phyloP scores from a whole-genome alignment of 2,329 filamentous ascomycete species.

The Sarocladium kiliense region DNA sequence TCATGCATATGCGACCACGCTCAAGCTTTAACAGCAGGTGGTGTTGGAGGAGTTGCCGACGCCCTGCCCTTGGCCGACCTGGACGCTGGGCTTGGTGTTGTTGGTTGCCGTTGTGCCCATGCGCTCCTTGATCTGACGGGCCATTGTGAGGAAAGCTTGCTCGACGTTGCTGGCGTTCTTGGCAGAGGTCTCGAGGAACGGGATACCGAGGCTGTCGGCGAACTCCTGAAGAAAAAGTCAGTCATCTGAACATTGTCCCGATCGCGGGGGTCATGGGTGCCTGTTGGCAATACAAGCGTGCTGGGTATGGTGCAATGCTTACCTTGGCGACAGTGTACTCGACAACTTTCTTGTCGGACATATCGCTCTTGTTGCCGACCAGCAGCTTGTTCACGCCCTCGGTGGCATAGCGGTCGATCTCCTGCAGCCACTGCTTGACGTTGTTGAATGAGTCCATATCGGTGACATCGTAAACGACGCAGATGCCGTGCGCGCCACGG shows the following conservation, averaged over 20 bases:
- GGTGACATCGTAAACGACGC: constrained; percentile 99
- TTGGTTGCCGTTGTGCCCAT: constrained; percentile 94
- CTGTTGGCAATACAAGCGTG: background rate
- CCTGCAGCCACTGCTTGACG: constrained; percentile 99
- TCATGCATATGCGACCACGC: background rate
- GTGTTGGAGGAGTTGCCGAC: constrained; percentile 82
- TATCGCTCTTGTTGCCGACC: constrained; percentile 99
- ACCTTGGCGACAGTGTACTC: constrained; percentile 99
- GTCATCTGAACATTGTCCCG: constrained; percentile 6
- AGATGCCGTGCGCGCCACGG: constrained; percentile 97
- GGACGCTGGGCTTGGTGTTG: constrained; percentile 98
- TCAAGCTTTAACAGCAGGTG: constrained; percentile 76
- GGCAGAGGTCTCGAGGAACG: constrained; percentile 98
- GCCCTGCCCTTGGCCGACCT: constrained; percentile 90
- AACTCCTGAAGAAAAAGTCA: constrained; percentile 66
- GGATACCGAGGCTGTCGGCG: constrained; percentile 95
- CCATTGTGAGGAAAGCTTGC: constrained; percentile 99
- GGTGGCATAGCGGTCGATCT: constrained; percentile 98
- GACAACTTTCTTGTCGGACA: constrained; percentile 99
- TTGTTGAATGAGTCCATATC: constrained; percentile 99
- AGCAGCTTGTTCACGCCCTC: constrained; percentile 99
- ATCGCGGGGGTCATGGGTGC: constrained; percentile 12
- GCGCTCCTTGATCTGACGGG: constrained; percentile 98
- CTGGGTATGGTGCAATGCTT: constrained; percentile 24
- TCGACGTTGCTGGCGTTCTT: constrained; percentile 99